Conservation (phyloP, 768 basidiomycete species). For the Neoboletus subvelutipes region DNA sequence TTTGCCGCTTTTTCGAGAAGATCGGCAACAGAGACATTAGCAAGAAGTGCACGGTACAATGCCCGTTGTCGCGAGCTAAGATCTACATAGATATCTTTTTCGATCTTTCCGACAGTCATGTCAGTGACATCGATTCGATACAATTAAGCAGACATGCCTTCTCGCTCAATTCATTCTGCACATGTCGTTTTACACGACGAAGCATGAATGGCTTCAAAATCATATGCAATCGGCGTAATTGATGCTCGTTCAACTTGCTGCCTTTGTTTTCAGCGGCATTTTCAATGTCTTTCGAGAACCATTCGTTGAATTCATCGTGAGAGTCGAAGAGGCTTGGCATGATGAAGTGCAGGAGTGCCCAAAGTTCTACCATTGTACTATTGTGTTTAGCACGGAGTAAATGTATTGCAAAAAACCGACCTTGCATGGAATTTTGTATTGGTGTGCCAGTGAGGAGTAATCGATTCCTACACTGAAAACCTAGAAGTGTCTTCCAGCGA, state of each 20-base stretch:
- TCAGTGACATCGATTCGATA: conserved; percentile 77
- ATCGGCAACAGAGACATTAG: conserved; percentile 93
- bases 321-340: conserved; percentile 99
- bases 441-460: conserved; percentile 95
- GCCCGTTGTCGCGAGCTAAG: conserved; percentile 89
- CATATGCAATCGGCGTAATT: conserved; percentile 94
- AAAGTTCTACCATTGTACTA: conserved; percentile 63
- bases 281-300: conserved; percentile 99
- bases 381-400: conserved; percentile 5
- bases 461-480: conserved; percentile 94
- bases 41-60: conserved; percentile 85
- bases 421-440: conserved; percentile 99
- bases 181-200: conserved; percentile 93
- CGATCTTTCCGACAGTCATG: conserved; percentile 81
- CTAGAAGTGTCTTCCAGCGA: conserved; percentile 95
- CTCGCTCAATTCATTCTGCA: conserved; percentile 99
- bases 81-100: conserved; percentile 93
- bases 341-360: conserved; percentile 98
- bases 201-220: conserved; percentile 99
- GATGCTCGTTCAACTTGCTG: conserved; percentile 90
- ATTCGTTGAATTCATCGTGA: conserved; percentile 98
- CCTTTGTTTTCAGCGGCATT: conserved; percentile 91
- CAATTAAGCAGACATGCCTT: conserved; percentile 56
- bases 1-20: conserved; percentile 91
- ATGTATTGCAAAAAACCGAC: conserved; percentile 40